Evolutionary conservation across 2,329 filamentous ascomycete species (phyloP).

Genomic region (Exophiala xenobiotica): DNA sequence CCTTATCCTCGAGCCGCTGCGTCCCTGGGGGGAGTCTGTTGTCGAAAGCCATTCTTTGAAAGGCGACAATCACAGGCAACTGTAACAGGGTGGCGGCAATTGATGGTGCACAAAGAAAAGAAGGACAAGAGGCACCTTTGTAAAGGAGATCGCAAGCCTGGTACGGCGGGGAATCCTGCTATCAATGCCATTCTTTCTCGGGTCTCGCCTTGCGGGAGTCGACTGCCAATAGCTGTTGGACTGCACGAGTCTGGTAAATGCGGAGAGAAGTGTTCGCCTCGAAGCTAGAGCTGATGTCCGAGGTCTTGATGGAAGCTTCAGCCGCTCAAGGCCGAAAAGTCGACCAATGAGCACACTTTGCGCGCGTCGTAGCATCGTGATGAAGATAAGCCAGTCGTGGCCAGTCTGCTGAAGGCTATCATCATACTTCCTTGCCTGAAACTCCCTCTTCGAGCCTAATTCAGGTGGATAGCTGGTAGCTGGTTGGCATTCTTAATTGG

Average conservation of each 20-base stretch:
- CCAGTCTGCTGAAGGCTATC: no score
- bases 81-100: background rate
- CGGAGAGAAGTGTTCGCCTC: background rate
- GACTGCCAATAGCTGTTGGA: background rate
- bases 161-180: background rate
- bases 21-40: conserved; percentile 24
- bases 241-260: background rate
- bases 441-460: no score
- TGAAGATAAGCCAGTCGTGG: background rate
- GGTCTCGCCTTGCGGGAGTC: background rate
- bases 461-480: no score
- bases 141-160: no score
- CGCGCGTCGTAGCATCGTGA: background rate
- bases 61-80: no score
- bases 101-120: background rate
- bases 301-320: background rate
- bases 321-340: background rate
- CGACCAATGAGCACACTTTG: conserved; percentile 2
- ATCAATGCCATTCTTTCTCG: background rate
- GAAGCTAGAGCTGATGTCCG: conserved; percentile 7
- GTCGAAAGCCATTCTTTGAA: conserved; percentile 16
- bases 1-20: conserved; percentile 21
- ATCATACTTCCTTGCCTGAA: no score
- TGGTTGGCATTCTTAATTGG: no score
- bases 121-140: background rate